Conservation (phyloP, 352 stramenopile genomes). For the Phytophthora tubulina region DNA sequence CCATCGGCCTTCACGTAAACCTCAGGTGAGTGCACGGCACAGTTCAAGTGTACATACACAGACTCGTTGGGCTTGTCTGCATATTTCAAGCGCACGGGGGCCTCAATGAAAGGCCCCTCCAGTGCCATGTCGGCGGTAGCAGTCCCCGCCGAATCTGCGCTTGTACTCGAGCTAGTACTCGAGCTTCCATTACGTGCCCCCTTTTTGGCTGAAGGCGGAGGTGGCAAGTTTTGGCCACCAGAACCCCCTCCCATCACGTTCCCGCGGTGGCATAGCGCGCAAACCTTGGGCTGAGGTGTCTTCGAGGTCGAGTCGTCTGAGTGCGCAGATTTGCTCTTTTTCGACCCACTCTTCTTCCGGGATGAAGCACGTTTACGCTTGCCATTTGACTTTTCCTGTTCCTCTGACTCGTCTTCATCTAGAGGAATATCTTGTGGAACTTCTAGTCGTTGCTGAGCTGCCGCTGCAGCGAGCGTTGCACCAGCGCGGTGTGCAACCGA, state of each 20-base stretch:
- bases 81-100: slow-evolving; percentile 75
- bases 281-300: slow-evolving; percentile 50
- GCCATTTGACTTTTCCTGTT: slow-evolving; percentile 24
- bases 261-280: slow-evolving; percentile 66
- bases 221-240: slow-evolving; percentile 11
- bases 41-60: slow-evolving; percentile 87
- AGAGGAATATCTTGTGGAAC: slow-evolving; percentile 41
- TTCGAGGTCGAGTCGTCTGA: slow-evolving; percentile 22
- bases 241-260: slow-evolving; percentile 47
- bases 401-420: slow-evolving; percentile 41
- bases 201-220: slow-evolving; percentile 18
- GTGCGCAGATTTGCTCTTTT: slow-evolving; percentile 35
- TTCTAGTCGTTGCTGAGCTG: slow-evolving; percentile 38
- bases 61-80: slow-evolving; percentile 75
- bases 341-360: slow-evolving; percentile 19
- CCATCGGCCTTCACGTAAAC: slow-evolving; percentile 85
- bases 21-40: slow-evolving; percentile 80
- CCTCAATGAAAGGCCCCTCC: slow-evolving; percentile 80
- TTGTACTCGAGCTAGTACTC: background rate
- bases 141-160: slow-evolving; percentile 25
- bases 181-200: slow-evolving; percentile 25
- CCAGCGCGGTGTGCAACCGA: slow-evolving; percentile 12
- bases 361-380: slow-evolving; percentile 47
- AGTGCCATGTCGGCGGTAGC: slow-evolving; percentile 49
- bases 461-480: slow-evolving; percentile 28